A percentile compares a stretch with the other conserved stretches of the same genome.
phyloP scores from a whole-genome alignment of 192 early-diverging fungal species.

The Gigaspora rosea region DNA sequence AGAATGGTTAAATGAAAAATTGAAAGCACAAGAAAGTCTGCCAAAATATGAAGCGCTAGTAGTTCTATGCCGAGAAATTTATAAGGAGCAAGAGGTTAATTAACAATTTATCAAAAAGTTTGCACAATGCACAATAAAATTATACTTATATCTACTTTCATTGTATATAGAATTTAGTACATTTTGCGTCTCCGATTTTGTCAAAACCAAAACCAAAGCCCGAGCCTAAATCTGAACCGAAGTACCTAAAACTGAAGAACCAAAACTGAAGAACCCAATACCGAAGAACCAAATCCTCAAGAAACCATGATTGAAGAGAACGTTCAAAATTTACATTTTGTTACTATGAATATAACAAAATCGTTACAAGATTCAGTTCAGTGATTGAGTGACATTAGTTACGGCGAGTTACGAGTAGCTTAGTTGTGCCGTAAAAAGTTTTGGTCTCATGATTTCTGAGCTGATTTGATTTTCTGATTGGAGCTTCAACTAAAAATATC shows the following conservation, averaged over 20 bases:
- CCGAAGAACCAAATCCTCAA: background rate
- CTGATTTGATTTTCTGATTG: too few species aligned
- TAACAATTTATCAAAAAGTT: background rate
- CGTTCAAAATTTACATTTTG: too few species aligned
- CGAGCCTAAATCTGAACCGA: slow-evolving; percentile 41
- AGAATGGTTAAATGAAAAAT: slow-evolving; percentile 84
- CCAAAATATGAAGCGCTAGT: slow-evolving; percentile 76
- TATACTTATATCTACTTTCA: background rate
- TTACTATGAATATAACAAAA: too few species aligned
- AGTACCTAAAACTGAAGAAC: too few species aligned
- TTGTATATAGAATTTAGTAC: slow-evolving; percentile 44
- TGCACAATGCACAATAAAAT: background rate
- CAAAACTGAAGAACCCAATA: background rate
- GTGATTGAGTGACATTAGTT: too few species aligned
- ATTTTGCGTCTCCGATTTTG: slow-evolving; percentile 78
- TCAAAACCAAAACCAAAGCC: slow-evolving; percentile 90
- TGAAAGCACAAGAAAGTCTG: slow-evolving; percentile 71
- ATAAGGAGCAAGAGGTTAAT: slow-evolving; percentile 64
- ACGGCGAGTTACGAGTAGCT: too few species aligned
- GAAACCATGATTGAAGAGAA: too few species aligned
- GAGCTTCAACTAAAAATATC: too few species aligned
- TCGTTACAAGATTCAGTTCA: too few species aligned
- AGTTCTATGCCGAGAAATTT: slow-evolving; percentile 72
- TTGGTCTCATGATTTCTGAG: too few species aligned
- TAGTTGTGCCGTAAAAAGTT: too few species aligned